A percentile compares a stretch with the other conserved stretches of the same genome.
Conservation (phyloP, 2,329 filamentous ascomycete species). For the Neonectria neomacrospora region DNA sequence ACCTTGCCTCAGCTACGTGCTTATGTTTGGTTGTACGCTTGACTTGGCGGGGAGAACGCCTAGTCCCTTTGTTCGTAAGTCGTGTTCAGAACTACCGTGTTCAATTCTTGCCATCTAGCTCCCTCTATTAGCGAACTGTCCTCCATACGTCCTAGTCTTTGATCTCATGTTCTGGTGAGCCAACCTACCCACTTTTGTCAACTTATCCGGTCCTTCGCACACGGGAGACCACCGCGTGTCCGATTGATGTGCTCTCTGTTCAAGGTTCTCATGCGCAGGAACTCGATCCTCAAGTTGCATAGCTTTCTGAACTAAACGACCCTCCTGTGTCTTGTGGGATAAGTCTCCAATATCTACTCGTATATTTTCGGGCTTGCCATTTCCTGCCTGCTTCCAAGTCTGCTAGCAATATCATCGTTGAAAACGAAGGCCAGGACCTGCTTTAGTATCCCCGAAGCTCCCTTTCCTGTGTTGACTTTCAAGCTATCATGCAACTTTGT, state of each 20-base stretch:
- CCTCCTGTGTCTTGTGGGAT: no score
- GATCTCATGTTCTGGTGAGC: not conserved
- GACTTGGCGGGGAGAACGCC: not conserved
- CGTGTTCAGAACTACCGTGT: no score
- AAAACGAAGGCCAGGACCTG: no score
- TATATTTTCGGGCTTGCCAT: no score
- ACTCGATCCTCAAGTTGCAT: no score
- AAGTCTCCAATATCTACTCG: not conserved
- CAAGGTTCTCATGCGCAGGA: not conserved
- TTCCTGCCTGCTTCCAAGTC: no score
- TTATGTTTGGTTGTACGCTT: not conserved
- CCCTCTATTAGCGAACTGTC: not conserved
- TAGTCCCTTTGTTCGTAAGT: not conserved
- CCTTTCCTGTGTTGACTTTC: no score
- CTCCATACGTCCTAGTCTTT: not conserved
- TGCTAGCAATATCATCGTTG: no score
- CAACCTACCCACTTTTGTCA: not conserved
- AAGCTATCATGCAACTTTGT: no score
- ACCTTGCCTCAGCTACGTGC: not conserved
- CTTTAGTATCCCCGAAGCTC: no score
- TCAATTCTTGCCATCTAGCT: not conserved
- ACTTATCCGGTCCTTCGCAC: not conserved
- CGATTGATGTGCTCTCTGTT: not conserved
- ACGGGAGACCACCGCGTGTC: not conserved
- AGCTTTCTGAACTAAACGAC: no score